Conservation (phyloP, 345 rosid genomes). For the Zanthoxylum bungeanum region DNA sequence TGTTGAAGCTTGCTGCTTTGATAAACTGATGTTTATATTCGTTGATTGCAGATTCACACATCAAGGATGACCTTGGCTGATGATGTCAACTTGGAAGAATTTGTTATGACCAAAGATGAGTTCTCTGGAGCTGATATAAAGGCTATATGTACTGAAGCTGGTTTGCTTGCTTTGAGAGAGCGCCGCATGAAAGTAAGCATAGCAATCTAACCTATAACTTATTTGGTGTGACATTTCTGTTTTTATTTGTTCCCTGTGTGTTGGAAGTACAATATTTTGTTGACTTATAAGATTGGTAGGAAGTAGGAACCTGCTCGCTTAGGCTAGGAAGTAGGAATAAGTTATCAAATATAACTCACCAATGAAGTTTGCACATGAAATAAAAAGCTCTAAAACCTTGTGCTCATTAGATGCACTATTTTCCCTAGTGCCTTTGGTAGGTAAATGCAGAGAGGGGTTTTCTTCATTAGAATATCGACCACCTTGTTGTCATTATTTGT, state of each 20-base stretch:
- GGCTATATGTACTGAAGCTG: slow-evolving; percentile 97
- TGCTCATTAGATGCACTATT: neutral
- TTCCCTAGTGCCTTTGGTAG: neutral
- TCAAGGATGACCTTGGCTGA: slow-evolving; percentile 93
- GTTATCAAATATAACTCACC: neutral
- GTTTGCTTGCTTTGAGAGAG: slow-evolving; percentile 92
- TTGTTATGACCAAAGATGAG: slow-evolving; percentile 97
- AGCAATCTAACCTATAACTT: neutral
- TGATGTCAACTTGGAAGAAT: slow-evolving; percentile 97
- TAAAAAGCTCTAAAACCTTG: neutral
- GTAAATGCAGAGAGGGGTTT: neutral
- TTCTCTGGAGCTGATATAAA: slow-evolving; percentile 98
- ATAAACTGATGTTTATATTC: neutral
- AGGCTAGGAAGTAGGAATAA: neutral
- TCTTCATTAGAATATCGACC: neutral
- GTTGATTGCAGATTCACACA: slow-evolving; percentile 72
- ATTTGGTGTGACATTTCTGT: neutral
- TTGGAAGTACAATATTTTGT: neutral
- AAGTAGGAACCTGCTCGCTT: neutral
- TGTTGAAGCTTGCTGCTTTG: neutral
- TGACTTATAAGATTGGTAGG: neutral
- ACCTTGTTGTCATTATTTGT: neutral
- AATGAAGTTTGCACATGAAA: neutral
- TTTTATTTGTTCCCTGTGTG: neutral
- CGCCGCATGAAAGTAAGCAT: slow-evolving; percentile 87